These are phyloP conservation scores for Chrysopogon serrulatus DNA, from an alignment of 176 grass and related monocot species.

Conservation along the genomic window DNA sequence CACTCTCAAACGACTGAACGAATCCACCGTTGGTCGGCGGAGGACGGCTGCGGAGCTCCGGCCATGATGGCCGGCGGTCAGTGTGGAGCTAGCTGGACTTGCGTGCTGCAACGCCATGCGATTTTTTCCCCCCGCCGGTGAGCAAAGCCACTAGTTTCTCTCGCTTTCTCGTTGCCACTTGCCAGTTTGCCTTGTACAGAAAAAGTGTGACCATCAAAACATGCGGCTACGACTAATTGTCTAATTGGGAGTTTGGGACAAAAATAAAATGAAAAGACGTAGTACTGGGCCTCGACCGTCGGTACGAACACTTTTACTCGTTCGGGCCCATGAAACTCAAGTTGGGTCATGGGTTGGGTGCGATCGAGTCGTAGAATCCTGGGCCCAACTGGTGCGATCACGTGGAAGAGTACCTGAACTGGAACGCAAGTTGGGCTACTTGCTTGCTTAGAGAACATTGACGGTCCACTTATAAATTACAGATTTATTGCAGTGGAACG, in stretches of 20 bases:
- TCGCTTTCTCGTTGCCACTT: neutral
- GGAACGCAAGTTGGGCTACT: neutral
- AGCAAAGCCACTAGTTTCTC: constrained; percentile 18
- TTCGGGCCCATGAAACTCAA: neutral
- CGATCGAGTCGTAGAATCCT: neutral
- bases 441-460: neutral
- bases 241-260: neutral
- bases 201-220: neutral
- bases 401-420: neutral
- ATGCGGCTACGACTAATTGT: constrained; percentile 17
- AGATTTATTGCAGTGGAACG: neutral
- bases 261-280: neutral
- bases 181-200: neutral
- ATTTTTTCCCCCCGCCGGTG: neutral
- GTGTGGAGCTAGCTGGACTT: neutral
- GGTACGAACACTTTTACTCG: neutral
- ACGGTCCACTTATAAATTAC: neutral
- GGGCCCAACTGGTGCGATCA: neutral
- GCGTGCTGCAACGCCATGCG: constrained; percentile 33
- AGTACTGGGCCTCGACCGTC: neutral
- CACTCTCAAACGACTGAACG: neutral
- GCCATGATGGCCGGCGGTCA: neutral
- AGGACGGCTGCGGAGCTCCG: neutral
- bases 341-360: neutral
- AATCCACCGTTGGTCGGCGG: neutral